Percentiles rank a stretch among this genome's conserved stretches.
Evolutionary conservation across 2,329 filamentous ascomycete genomes (phyloP).

Genomic region (Chlorencoelia australis): DNA sequence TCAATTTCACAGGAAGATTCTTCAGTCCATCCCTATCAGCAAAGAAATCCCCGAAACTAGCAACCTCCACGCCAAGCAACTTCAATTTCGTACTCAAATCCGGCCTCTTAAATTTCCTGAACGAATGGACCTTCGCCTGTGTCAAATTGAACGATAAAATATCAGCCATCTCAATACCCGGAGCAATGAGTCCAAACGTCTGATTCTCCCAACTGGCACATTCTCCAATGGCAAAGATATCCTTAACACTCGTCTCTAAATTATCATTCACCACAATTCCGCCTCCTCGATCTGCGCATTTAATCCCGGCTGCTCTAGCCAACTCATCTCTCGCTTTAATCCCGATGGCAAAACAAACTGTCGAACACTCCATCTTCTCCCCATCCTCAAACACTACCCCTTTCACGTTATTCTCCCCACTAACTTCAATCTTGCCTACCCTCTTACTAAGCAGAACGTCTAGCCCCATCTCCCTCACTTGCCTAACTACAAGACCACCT

Average conservation of each 20-base stretch:
- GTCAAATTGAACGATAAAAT: constrained; percentile 86
- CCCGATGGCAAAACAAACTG: constrained; percentile 83
- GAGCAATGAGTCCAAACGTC: constrained; percentile 81
- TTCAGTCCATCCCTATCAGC: constrained; percentile 77
- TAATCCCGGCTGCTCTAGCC: constrained; percentile 58
- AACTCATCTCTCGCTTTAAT: constrained; percentile 74
- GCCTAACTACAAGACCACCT: constrained; percentile 70
- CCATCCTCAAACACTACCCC: constrained; percentile 77
- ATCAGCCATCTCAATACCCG: constrained; percentile 87
- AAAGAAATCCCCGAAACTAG: constrained; percentile 90
- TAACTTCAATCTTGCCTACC: constrained; percentile 61
- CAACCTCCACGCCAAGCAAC: constrained; percentile 80
- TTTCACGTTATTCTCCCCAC: constrained; percentile 55
- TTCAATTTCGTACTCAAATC: constrained; percentile 90
- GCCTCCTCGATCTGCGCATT: constrained; percentile 61
- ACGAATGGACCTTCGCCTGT: constrained; percentile 62
- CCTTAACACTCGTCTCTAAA: constrained; percentile 58
- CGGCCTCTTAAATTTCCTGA: constrained; percentile 64
- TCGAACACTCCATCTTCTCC: constrained; percentile 64
- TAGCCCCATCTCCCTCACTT: constrained; percentile 67
- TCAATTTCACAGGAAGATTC: constrained; percentile 51
- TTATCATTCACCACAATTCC: constrained; percentile 53
- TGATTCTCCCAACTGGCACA: constrained; percentile 84
- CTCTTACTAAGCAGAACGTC: constrained; percentile 71
- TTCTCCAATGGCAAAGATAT: constrained; percentile 82